A percentile compares a stretch with the other conserved stretches of the same genome.
phyloP scores from a whole-genome alignment of 2,329 filamentous ascomycete species.

The Sclerotinia trifoliorum region DNA sequence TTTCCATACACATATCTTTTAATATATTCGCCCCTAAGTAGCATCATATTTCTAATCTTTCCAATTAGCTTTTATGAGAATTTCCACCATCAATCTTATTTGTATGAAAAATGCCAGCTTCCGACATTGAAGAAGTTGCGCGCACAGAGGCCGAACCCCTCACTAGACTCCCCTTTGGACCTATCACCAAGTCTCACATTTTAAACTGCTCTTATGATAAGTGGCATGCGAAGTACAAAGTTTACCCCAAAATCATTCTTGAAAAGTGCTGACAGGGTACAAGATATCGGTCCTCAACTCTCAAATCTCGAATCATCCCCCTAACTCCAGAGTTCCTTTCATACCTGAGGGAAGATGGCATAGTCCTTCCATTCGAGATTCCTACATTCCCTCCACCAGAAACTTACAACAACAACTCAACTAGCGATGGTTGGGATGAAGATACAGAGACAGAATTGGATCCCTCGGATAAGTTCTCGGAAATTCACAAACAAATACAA shows the following conservation, averaged over 20 bases:
- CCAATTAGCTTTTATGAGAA: background rate
- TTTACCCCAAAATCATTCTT: too few relatives aligned
- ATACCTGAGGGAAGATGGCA: constrained; percentile 90
- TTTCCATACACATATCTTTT: background rate
- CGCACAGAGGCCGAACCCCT: constrained; percentile 32
- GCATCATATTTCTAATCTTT: too few relatives aligned
- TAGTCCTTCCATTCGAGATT: constrained; percentile 71
- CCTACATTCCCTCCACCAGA: constrained; percentile 39
- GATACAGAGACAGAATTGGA: constrained; percentile 35
- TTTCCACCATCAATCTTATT: background rate
- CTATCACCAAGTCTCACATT: constrained; percentile 81
- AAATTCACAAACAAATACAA: constrained; percentile 75
- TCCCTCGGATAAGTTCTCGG: constrained; percentile 50
- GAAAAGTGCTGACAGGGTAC: constrained; percentile 22
- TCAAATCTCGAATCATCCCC: constrained; percentile 82
- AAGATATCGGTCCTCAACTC: constrained; percentile 75
- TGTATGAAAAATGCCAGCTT: constrained; percentile 33
- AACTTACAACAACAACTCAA: constrained; percentile 43
- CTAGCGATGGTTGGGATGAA: constrained; percentile 56
- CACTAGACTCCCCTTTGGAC: constrained; percentile 67
- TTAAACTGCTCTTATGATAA: constrained; percentile 90
- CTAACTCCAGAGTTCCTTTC: constrained; percentile 72
- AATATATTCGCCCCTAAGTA: background rate
- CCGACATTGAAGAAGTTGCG: constrained; percentile 26
- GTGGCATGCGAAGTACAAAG: constrained; percentile 74